Evolutionary conservation across 192 early-diverging fungal genomes (phyloP).

Genomic region (Umbelopsis sp.): DNA sequence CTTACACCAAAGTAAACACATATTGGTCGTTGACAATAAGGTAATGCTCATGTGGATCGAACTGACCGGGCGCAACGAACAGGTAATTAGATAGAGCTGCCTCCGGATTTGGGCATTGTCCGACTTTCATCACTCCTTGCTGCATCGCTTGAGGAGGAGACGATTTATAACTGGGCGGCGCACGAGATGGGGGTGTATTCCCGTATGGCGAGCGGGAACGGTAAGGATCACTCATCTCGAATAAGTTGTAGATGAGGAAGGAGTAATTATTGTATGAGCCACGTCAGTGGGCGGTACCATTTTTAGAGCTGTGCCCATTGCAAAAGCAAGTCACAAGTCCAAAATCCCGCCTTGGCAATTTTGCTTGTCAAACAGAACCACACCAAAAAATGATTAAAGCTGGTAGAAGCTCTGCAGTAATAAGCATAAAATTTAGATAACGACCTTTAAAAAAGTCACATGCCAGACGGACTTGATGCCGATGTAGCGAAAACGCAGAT

Average conservation of each 20-base stretch:
- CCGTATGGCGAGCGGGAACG: constrained; percentile 15
- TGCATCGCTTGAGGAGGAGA: background rate
- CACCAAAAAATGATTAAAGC: too few relatives aligned
- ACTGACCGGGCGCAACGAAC: constrained; percentile 72
- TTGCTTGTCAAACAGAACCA: too few relatives aligned
- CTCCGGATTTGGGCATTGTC: constrained; percentile 47
- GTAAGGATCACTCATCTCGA: constrained; percentile 13
- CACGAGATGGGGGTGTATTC: too few relatives aligned
- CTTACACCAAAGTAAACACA: constrained; percentile 81
- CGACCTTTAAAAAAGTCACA: too few relatives aligned
- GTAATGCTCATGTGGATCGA: constrained; percentile 69
- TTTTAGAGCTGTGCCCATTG: too few relatives aligned
- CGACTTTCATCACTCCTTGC: constrained; percentile 34
- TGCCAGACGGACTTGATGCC: too few relatives aligned
- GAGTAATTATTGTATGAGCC: background rate
- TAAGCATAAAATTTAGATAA: too few relatives aligned
- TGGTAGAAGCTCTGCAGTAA: too few relatives aligned
- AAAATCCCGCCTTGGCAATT: too few relatives aligned
- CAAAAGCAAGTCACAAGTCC: too few relatives aligned
- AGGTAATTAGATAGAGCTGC: constrained; percentile 76
- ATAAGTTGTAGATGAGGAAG: background rate
- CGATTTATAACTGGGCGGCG: background rate
- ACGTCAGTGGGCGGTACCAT: background rate
- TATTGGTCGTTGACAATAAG: constrained; percentile 77
- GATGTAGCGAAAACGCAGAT: too few relatives aligned